Evolutionary conservation across 169 alveolate genomes (phyloP).

Genomic region (Eimeria acervulina): DNA sequence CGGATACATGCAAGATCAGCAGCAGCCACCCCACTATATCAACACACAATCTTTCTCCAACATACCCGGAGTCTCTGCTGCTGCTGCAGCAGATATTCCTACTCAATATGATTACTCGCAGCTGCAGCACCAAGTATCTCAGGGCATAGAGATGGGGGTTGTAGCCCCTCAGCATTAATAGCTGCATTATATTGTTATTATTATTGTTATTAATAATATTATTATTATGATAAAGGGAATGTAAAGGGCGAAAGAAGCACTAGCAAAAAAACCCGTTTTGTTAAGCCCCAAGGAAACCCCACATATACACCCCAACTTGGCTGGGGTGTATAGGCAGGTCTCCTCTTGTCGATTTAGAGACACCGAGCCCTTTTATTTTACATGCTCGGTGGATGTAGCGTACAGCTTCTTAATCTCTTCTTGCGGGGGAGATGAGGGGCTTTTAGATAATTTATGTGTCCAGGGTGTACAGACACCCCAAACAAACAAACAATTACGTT

Average conservation of each 20-base stretch:
- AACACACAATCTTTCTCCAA: conserved; percentile 36
- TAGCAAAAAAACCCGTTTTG: too few species aligned
- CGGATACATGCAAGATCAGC: background rate
- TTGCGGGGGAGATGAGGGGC: too few species aligned
- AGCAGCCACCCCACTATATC: conserved; percentile 30
- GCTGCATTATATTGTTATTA: background rate
- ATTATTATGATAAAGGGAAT: too few species aligned
- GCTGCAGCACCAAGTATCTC: conserved; percentile 87
- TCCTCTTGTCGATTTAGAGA: conserved; percentile 3
- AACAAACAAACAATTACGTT: background rate
- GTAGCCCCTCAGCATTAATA: conserved; percentile 82
- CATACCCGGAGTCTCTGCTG: background rate
- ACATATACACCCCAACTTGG: too few species aligned
- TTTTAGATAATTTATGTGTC: background rate
- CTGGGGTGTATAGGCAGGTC: background rate
- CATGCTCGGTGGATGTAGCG: too few species aligned
- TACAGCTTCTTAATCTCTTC: too few species aligned
- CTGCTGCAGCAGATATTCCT: conserved; percentile 84
- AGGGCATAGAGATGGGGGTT: conserved; percentile 87
- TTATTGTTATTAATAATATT: too few species aligned
- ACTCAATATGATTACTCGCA: conserved; percentile 88
- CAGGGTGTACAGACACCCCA: conserved; percentile 1
- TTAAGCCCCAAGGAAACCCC: too few species aligned
- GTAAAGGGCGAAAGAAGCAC: too few species aligned
- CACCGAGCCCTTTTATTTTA: conserved; percentile 2